Evolutionary conservation across 192 early-diverging fungal species (phyloP).

Genomic region (Cetraspora pellucida): DNA sequence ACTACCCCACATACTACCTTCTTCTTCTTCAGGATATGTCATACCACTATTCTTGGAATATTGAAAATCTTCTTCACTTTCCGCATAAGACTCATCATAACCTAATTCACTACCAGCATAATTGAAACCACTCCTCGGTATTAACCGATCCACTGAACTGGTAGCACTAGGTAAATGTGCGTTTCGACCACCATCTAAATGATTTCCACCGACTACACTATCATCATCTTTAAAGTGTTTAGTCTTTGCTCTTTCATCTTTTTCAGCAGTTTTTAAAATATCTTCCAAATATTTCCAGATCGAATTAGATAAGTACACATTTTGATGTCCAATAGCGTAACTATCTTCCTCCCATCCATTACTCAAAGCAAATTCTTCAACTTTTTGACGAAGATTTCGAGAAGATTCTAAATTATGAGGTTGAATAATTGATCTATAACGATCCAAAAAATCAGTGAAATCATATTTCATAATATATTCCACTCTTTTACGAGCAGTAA

Average conservation of each 20-base stretch:
- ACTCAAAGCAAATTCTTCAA: constrained; percentile 43
- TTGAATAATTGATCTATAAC: constrained; percentile 65
- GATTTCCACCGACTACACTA: constrained; percentile 40
- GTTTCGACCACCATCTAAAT: constrained; percentile 39
- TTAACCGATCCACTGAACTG: constrained; percentile 28
- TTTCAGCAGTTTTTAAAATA: constrained; percentile 63
- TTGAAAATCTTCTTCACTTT: constrained; percentile 45
- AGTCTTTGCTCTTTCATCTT: constrained; percentile 50
- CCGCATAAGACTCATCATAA: constrained; percentile 44
- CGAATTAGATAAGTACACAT: constrained; percentile 64
- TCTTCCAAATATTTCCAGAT: constrained; percentile 54
- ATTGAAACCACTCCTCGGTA: background rate
- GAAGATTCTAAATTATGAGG: constrained; percentile 37
- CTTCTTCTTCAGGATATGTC: constrained; percentile 32
- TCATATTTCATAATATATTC: constrained; percentile 74
- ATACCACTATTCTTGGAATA: constrained; percentile 12
- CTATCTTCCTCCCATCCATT: constrained; percentile 56
- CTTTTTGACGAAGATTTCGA: constrained; percentile 35
- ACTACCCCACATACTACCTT: constrained; percentile 47
- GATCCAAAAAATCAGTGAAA: constrained; percentile 71
- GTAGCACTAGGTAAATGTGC: constrained; percentile 39
- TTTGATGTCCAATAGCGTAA: constrained; percentile 54
- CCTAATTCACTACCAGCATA: background rate
- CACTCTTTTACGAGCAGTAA: constrained; percentile 61
- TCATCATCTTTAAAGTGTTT: constrained; percentile 51